Conservation (phyloP, 345 rosid species). For the Aethionema arabicum region DNA sequence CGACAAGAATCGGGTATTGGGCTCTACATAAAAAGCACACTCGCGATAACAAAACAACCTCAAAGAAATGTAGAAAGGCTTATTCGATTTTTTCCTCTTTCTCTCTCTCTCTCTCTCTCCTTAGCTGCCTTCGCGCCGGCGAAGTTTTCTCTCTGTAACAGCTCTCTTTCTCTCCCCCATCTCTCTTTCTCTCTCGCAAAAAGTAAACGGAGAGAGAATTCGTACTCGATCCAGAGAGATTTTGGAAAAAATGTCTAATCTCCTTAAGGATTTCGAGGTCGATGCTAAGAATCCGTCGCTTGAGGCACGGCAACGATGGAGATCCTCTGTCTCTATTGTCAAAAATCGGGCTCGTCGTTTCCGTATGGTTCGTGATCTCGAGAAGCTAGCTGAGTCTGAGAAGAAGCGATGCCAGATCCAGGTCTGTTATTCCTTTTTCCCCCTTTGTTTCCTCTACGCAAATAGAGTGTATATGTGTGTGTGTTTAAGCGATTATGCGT, state of each 20-base stretch:
- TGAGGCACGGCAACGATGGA: constrained; percentile 71
- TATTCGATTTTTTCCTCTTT: neutral
- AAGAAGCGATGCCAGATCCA: constrained; percentile 57
- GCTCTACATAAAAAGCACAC: too few relatives aligned
- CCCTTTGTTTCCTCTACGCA: too few relatives aligned
- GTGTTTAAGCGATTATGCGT: neutral
- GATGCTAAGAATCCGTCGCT: constrained; percentile 63
- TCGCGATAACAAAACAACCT: too few relatives aligned
- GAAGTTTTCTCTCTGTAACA: constrained; percentile 20
- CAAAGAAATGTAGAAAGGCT: neutral
- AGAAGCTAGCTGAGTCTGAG: constrained; percentile 58
- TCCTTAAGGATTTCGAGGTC: constrained; percentile 61
- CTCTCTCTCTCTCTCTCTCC: constrained; percentile 15
- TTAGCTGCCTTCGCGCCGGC: constrained; percentile 27
- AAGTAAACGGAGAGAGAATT: neutral
- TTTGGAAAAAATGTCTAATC: constrained; percentile 44
- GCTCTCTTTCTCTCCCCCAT: neutral
- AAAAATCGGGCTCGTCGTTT: constrained; percentile 75
- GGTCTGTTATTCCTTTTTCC: constrained; percentile 40
- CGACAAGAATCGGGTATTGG: too few relatives aligned
- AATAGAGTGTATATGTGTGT: constrained; percentile 33
- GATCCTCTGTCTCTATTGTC: constrained; percentile 62
- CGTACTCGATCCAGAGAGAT: neutral
- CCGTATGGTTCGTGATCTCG: constrained; percentile 76
- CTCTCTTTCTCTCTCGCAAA: neutral